Conservation (phyloP, 768 basidiomycete species). For the Boletales sp. region DNA sequence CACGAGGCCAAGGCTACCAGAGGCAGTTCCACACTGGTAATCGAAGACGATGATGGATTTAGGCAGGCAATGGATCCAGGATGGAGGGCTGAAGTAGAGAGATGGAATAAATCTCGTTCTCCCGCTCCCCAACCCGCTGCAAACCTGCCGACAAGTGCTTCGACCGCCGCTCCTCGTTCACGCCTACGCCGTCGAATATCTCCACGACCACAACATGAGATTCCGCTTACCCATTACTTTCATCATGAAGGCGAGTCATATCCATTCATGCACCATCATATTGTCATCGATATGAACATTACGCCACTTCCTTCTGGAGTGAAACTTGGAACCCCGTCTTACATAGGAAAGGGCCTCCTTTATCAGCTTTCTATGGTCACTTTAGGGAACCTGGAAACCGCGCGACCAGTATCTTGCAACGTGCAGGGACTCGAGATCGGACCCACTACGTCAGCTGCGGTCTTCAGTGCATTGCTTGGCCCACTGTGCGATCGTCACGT, state of each 20-base stretch:
- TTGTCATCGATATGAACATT: conserved; percentile 52
- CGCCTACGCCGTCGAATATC: conserved; percentile 14
- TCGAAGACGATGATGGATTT: conserved; percentile 46
- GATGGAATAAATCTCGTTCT: conserved; percentile 26
- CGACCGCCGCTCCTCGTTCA: conserved; percentile 4
- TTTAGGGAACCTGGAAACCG: conserved; percentile 22
- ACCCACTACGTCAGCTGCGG: conserved; percentile 38
- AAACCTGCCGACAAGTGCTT: background rate
- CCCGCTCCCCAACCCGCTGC: conserved; percentile 10
- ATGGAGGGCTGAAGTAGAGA: conserved; percentile 31
- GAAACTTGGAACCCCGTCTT: conserved; percentile 49
- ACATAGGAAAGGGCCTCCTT: conserved; percentile 59
- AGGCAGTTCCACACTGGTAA: conserved; percentile 31
- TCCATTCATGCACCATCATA: conserved; percentile 11
- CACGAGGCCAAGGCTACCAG: conserved; percentile 6
- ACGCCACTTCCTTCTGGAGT: conserved; percentile 47
- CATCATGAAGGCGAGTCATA: conserved; percentile 8
- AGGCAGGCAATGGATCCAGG: conserved; percentile 39
- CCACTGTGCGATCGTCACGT: conserved; percentile 44
- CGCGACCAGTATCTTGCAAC: conserved; percentile 29
- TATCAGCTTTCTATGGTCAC: conserved; percentile 48
- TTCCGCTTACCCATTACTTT: conserved; percentile 14
- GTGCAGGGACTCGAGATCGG: conserved; percentile 43
- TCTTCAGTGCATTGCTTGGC: conserved; percentile 46
- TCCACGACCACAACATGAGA: conserved; percentile 7